Conservation (phyloP, 2,329 filamentous ascomycete genomes). For the Ophiostoma sp. region DNA sequence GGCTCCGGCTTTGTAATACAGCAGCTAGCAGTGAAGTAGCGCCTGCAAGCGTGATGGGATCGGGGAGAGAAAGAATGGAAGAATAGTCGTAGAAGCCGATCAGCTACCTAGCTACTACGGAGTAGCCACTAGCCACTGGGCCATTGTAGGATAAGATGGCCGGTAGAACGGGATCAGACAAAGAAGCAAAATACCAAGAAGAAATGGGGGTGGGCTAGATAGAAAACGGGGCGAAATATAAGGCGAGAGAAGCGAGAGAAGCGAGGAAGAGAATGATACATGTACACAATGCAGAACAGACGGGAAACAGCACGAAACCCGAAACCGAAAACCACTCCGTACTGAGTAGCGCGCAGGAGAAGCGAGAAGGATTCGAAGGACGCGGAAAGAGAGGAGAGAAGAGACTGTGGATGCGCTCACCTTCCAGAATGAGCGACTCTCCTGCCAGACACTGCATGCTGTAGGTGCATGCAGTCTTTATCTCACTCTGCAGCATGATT, state of each 20-base stretch:
- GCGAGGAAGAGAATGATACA: background rate
- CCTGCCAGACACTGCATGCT: background rate
- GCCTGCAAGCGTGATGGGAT: background rate
- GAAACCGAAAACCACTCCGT: too few relatives aligned
- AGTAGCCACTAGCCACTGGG: background rate
- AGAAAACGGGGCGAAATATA: background rate
- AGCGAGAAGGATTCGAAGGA: slow-evolving; percentile 2
- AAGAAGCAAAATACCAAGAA: background rate
- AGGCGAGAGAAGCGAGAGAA: background rate
- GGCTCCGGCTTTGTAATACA: slow-evolving; percentile 9
- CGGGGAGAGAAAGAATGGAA: background rate
- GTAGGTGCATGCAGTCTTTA: background rate
- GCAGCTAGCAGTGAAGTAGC: background rate
- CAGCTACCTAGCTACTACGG: background rate
- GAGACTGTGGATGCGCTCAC: background rate
- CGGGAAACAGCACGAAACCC: background rate
- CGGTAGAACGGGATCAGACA: background rate
- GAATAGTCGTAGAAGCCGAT: background rate
- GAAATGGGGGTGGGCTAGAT: background rate
- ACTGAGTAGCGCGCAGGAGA: background rate
- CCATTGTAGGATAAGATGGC: background rate
- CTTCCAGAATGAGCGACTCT: slow-evolving; percentile 4
- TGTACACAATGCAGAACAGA: background rate
- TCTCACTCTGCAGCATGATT: background rate
- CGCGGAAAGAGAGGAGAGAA: background rate